Percentiles rank a stretch among this genome's conserved stretches.
phyloP scores from a whole-genome alignment of 73 alveolate genomes.

The Paramecium tetraurelia region DNA sequence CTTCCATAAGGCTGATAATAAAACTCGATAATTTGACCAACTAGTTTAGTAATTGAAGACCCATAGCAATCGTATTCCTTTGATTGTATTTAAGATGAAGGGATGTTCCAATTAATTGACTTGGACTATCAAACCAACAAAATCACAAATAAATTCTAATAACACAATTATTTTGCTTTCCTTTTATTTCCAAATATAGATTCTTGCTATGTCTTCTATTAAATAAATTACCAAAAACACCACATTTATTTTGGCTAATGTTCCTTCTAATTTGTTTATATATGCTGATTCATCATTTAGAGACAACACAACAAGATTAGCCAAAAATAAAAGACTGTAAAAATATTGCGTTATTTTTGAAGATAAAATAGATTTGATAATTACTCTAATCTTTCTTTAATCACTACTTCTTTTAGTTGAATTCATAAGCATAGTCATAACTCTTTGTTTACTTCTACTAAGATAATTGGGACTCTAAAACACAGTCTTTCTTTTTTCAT shows the following conservation, averaged over 20 bases:
- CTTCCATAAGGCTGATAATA: background rate
- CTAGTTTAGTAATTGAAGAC: background rate
- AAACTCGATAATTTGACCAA: slow-evolving; percentile 17
- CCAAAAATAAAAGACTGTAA: background rate
- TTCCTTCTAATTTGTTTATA: background rate
- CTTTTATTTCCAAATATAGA: background rate
- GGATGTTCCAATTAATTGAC: background rate
- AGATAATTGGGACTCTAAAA: background rate
- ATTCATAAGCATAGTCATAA: background rate
- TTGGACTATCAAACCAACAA: background rate
- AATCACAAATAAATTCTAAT: background rate
- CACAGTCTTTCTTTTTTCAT: background rate
- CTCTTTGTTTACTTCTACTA: background rate
- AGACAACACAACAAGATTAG: background rate
- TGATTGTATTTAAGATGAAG: background rate
- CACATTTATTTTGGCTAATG: background rate
- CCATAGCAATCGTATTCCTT: slow-evolving; percentile 31
- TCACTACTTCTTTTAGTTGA: background rate
- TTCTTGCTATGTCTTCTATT: background rate
- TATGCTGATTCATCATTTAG: background rate
- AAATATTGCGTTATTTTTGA: background rate
- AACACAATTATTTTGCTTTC: background rate
- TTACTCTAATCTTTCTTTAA: background rate
- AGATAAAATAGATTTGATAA: background rate
- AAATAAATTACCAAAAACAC: background rate